Evolutionary conservation across 2,329 filamentous ascomycete species (phyloP).

Genomic region (Trichoderma gracile): DNA sequence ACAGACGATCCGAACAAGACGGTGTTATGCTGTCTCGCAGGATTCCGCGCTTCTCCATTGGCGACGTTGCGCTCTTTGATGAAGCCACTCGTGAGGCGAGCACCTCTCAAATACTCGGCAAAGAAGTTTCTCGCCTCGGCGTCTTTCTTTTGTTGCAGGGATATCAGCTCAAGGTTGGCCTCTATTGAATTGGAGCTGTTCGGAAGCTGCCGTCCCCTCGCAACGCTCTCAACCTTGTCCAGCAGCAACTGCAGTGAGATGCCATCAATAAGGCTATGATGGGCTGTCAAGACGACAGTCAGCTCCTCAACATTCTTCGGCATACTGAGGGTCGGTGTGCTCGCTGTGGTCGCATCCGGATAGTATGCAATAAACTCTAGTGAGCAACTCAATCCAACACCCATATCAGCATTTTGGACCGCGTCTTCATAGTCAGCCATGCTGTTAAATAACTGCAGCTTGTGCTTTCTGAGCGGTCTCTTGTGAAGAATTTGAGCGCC

Average conservation of each 20-base stretch:
- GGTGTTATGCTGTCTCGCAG: neutral
- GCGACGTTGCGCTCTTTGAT: neutral
- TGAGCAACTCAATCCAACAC: constrained; percentile 1
- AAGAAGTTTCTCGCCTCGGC: neutral
- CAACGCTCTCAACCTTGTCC: constrained; percentile 6
- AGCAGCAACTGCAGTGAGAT: constrained; percentile 15
- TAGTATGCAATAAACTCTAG: neutral
- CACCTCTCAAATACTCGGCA: neutral
- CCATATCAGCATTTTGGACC: neutral
- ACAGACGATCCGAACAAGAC: neutral
- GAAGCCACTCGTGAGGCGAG: neutral
- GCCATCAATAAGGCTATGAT: constrained; percentile 23
- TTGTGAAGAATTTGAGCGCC: constrained; percentile 18
- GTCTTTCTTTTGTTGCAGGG: neutral
- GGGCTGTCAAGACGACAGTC: constrained; percentile 13
- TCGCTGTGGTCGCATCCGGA: neutral
- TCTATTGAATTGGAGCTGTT: neutral
- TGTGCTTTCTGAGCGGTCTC: constrained; percentile 3
- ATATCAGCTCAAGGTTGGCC: neutral
- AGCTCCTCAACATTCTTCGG: neutral
- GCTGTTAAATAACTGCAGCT: neutral
- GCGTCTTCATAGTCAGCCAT: neutral
- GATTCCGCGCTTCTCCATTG: neutral
- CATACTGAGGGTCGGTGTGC: neutral
- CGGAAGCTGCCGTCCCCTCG: neutral